Evolutionary conservation across 2,329 filamentous ascomycete species (phyloP), one percentile per base, ranked within the genome.

Genomic region (Tolypocladium amazonense): DNA sequence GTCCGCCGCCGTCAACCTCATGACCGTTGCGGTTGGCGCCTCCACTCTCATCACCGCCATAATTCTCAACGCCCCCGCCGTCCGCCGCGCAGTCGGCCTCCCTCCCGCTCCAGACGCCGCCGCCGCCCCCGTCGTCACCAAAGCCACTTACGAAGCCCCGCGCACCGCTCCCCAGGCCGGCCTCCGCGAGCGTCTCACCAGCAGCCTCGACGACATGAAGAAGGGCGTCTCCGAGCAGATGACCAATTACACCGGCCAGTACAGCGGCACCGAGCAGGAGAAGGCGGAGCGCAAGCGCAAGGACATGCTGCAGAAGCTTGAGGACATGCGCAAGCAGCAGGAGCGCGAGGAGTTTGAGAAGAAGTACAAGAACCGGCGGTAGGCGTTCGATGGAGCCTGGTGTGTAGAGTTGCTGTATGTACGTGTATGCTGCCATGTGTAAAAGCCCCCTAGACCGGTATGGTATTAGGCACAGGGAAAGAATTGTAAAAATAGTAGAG

Each of bases 1-100:
- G 59, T 77, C 78, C 23, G 74, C 78, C 45, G 77, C 71, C 58
- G 69, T 81, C 57, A 80, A 81, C 63, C 75, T 77, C 69, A 81
- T 81, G 76, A 70, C 72, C 64, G 66, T 72, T 11, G 74, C 79
- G 64, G 66, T 79, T 61, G 66, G 72, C 62, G 66, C 74, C 37
- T 69, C 75, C 30, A 69, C 70, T 33, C 66, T 72, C 56, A 66
- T 77, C 66, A 73, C 75, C 43, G 64, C 70, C 43, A 59, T 72
- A 45, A 66, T 77, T 35, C 69, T 79, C 55, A 75, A 72, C 68
- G 73, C 73, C 50, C 59, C 68, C 59, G 37, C 65, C 15, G 63
- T 81, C 62, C 78, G 79, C 59, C 70, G 70, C 41, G 62, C 67
- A 60, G 63, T 74, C 37, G 70, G 69, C 41, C 71, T 81, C 5